phyloP scores from a whole-genome alignment of 306 rosid species.

The Urtica urens region DNA sequence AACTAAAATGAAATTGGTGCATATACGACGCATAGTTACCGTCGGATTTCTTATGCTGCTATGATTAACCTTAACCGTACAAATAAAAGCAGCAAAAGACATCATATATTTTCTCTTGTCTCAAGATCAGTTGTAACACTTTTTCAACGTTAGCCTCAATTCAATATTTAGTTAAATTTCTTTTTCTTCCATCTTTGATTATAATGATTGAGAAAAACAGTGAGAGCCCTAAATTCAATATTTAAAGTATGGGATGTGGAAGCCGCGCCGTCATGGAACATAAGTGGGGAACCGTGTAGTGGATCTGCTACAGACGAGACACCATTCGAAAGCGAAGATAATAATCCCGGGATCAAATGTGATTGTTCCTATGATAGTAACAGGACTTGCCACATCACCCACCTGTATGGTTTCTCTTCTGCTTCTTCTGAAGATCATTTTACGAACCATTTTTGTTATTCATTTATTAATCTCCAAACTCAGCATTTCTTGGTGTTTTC shows the following conservation, averaged over 20 bases:
- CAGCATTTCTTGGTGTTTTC: not conserved
- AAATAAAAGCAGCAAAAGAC: no score
- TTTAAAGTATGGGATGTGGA: conserved; percentile 15
- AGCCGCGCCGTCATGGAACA: conserved; percentile 13
- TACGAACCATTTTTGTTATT: not conserved
- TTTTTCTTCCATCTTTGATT: not conserved
- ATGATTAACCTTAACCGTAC: no score
- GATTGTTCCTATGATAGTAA: conserved; percentile 1
- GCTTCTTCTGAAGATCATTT: not conserved
- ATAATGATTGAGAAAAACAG: conserved; percentile 7
- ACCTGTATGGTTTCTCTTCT: conserved; percentile 12
- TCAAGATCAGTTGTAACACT: no score
- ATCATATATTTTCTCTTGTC: no score
- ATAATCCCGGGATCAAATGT: conserved; percentile 15
- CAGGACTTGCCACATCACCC: conserved; percentile 17
- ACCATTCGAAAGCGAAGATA: not conserved
- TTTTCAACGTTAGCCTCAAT: not conserved
- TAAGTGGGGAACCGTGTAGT: conserved; percentile 23
- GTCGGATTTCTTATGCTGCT: not conserved
- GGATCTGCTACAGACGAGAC: conserved; percentile 19
- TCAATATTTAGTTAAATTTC: not conserved
- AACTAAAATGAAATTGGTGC: conserved; percentile 1
- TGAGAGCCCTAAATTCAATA: conserved; percentile 20
- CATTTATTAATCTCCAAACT: not conserved
- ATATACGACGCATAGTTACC: not conserved